phyloP scores from a whole-genome alignment of 2,329 filamentous ascomycete genomes.

The Aspergillus viridinutans region DNA sequence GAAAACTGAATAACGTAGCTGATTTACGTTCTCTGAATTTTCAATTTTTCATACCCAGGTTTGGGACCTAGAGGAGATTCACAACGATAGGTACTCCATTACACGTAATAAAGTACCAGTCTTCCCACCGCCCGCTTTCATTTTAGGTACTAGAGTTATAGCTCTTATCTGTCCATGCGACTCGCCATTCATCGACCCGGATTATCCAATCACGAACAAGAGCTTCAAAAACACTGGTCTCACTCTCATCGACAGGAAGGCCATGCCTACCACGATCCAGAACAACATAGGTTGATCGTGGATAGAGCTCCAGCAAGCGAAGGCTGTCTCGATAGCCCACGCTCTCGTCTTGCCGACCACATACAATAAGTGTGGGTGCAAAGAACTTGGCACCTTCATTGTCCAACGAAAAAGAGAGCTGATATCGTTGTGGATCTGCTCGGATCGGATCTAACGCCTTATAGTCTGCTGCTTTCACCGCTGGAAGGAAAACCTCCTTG shows the following conservation, averaged over 20 bases:
- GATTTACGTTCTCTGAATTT: neutral
- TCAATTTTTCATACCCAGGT: too few species aligned
- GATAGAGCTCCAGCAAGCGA: constrained; percentile 25
- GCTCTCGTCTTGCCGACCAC: constrained; percentile 23
- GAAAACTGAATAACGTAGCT: neutral
- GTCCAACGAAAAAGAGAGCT: constrained; percentile 17
- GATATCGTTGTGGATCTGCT: constrained; percentile 22
- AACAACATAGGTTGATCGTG: constrained; percentile 21
- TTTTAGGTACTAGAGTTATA: too few species aligned
- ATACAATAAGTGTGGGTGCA: constrained; percentile 26
- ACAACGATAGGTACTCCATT: too few species aligned
- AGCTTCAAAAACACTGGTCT: constrained; percentile 23
- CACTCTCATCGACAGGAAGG: constrained; percentile 26
- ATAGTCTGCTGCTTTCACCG: constrained; percentile 15
- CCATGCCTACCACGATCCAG: constrained; percentile 25
- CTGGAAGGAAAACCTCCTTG: constrained; percentile 12
- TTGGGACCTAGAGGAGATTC: too few species aligned
- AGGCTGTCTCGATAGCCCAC: constrained; percentile 29
- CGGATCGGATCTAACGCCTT: constrained; percentile 24
- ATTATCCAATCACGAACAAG: constrained; percentile 25
- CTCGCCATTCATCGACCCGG: constrained; percentile 21
- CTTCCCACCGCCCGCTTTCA: too few species aligned
- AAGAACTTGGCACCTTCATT: constrained; percentile 16
- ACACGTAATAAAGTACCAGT: too few species aligned
- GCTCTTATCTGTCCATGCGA: neutral